Evolutionary conservation across 1,284 basidiomycete species (phyloP).

Genomic region (Hortiboletus rubellus): DNA sequence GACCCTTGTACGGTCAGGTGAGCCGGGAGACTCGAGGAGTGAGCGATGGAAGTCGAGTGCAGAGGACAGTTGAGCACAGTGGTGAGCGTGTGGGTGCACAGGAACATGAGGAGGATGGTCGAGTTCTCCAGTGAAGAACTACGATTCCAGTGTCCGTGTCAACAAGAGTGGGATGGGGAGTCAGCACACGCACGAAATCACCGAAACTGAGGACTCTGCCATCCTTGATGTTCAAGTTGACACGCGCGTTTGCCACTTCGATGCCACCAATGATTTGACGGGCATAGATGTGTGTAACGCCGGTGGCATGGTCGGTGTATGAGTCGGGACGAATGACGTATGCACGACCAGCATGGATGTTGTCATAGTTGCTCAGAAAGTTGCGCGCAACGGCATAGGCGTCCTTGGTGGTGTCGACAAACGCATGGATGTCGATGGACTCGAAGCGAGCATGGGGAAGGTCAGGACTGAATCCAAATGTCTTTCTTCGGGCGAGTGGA

Average conservation of each 20-base stretch:
- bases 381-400: slow-evolving; percentile 57
- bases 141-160: slow-evolving; percentile 13
- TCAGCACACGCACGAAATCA: slow-evolving; percentile 59
- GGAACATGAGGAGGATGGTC: slow-evolving; percentile 33
- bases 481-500: slow-evolving; percentile 49
- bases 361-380: slow-evolving; percentile 45
- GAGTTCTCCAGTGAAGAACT: slow-evolving; percentile 62
- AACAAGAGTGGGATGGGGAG: slow-evolving; percentile 10
- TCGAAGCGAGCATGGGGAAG: slow-evolving; percentile 69
- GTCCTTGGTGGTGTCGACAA: slow-evolving; percentile 39
- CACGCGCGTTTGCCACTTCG: slow-evolving; percentile 83
- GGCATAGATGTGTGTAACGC: slow-evolving; percentile 79
- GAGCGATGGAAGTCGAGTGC: slow-evolving; percentile 9
- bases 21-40: not conserved
- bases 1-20: slow-evolving; percentile 13
- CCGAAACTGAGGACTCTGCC: slow-evolving; percentile 78
- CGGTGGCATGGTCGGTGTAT: slow-evolving; percentile 78
- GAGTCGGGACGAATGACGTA: slow-evolving; percentile 73
- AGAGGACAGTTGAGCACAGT: slow-evolving; percentile 50
- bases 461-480: slow-evolving; percentile 72
- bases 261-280: slow-evolving; percentile 78
- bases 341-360: slow-evolving; percentile 36
- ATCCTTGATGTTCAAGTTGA: slow-evolving; percentile 85
- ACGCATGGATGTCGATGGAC: slow-evolving; percentile 40
- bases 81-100: slow-evolving; percentile 54